Evolutionary conservation across 2,329 filamentous ascomycete genomes (phyloP), one percentile per base, ranked within the genome.

Genomic region (Penicillium sp.): DNA sequence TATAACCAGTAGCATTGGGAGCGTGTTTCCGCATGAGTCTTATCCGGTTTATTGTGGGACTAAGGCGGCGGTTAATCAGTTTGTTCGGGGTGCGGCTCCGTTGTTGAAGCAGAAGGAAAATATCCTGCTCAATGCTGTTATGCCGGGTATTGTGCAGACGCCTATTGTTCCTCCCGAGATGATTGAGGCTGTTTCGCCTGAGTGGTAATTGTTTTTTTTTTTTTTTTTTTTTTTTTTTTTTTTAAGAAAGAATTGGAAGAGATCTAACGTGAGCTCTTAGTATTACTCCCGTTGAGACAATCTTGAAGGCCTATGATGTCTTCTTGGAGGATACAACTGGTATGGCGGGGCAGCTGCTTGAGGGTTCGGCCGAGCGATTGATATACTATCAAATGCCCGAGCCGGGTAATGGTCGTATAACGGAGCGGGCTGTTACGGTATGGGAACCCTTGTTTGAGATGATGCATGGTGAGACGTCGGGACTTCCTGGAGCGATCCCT

Each of bases 1-100:
- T 11, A 72, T 75, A 0, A 82, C 79, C 0, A 72, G 73, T 2
- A 80, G 76, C 56, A 74, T 78, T 55, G 75, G 76, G 2, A 77
- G 70, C 1, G 59, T 82, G 1, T 76, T 78, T 48, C 79, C 81
- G 0, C 76, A 79, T 57, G 59, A 68, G 9, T 70, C 74, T 0
- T 79, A 77, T 56, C 80, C 81, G 0, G 77, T 83, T 61, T 83
- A 84, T 65, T 76, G 74, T 52, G 78, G 78, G n/a, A 77, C 80
- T 8, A 84, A 84, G 61, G 79, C 81, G 3, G 81, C 76, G 0
- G 74, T 81, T 9, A 68, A 75, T 31, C 67, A 72, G 24, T 80
- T 79, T 57, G 71, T 79, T 4, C 74, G 76, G 11, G 72, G 71
- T 1, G 60, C 73, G 37, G 75, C 76, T 1, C 73, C 71, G 1